phyloP scores from a whole-genome alignment of 805 yeast genomes.

The Pichia nanzhaoensis region DNA sequence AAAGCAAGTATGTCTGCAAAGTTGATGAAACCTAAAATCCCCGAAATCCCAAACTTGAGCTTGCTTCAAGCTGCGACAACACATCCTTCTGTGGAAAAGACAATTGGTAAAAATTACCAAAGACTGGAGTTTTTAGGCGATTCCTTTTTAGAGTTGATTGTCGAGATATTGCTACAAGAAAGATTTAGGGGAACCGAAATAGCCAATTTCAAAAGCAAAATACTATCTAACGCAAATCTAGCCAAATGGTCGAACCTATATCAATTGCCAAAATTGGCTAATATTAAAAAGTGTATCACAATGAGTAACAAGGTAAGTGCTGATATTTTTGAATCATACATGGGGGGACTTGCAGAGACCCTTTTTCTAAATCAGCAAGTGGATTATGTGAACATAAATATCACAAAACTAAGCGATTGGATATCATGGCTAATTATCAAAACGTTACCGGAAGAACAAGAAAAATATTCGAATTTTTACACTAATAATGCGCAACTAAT shows the following conservation, averaged over 20 bases:
- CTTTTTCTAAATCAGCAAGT: neutral
- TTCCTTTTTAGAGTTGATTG: neutral
- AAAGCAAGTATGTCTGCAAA: neutral
- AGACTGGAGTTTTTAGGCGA: constrained; percentile 7
- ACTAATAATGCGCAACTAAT: no score
- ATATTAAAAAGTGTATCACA: neutral
- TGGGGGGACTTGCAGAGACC: neutral
- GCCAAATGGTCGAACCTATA: neutral
- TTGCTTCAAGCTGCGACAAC: neutral
- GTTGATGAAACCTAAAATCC: neutral
- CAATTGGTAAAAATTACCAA: neutral
- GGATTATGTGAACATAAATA: neutral
- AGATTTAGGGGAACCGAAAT: neutral
- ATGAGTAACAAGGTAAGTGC: neutral
- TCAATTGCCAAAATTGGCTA: neutral
- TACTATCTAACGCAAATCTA: neutral
- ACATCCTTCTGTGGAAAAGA: neutral
- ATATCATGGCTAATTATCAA: neutral
- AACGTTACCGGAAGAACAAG: no score
- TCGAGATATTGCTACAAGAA: neutral
- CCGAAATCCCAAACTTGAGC: neutral
- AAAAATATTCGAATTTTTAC: no score
- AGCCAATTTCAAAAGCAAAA: neutral
- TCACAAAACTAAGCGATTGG: no score
- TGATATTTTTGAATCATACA: constrained; percentile 2